Evolutionary conservation across 2,329 filamentous ascomycete genomes (phyloP).

Genomic region (Colletotrichum eremochloae): DNA sequence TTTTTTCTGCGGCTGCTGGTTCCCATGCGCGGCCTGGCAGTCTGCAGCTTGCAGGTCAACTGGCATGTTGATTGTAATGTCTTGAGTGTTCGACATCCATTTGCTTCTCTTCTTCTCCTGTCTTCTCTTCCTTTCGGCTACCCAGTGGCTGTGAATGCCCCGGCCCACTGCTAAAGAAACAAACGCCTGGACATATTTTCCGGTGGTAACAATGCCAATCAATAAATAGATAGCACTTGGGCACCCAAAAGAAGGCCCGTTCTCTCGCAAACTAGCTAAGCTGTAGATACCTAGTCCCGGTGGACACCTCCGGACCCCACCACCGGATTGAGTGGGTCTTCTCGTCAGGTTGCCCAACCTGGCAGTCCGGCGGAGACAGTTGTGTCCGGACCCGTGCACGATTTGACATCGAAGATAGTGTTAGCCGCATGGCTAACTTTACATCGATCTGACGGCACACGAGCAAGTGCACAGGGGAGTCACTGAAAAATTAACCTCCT

Average conservation of each 20-base stretch:
- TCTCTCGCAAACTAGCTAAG: background rate
- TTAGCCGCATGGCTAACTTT: background rate
- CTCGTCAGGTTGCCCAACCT: slow-evolving; percentile 25
- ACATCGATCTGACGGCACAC: background rate
- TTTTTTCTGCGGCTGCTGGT: background rate
- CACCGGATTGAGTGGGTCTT: slow-evolving; percentile 19
- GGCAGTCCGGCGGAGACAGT: slow-evolving; percentile 25
- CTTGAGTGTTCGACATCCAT: background rate
- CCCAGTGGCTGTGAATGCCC: background rate
- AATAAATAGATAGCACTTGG: background rate
- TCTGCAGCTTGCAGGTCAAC: slow-evolving; percentile 21
- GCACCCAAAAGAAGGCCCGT: slow-evolving; percentile 20
- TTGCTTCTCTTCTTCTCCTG: background rate
- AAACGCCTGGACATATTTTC: background rate
- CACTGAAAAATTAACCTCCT: background rate
- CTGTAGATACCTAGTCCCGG: slow-evolving; percentile 1
- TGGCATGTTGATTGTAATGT: background rate
- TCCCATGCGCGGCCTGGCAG: slow-evolving; percentile 16
- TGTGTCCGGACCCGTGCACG: slow-evolving; percentile 11
- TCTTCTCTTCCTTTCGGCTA: slow-evolving; percentile 1
- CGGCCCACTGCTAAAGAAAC: background rate
- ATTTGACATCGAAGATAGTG: background rate
- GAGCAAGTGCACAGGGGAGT: background rate
- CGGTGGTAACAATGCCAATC: slow-evolving; percentile 6
- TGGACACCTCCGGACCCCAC: slow-evolving; percentile 32